A percentile compares a stretch with the other conserved stretches of the same genome.
Conservation (phyloP, 176 grass and related monocot genomes). For the Oryza brachyantha region DNA sequence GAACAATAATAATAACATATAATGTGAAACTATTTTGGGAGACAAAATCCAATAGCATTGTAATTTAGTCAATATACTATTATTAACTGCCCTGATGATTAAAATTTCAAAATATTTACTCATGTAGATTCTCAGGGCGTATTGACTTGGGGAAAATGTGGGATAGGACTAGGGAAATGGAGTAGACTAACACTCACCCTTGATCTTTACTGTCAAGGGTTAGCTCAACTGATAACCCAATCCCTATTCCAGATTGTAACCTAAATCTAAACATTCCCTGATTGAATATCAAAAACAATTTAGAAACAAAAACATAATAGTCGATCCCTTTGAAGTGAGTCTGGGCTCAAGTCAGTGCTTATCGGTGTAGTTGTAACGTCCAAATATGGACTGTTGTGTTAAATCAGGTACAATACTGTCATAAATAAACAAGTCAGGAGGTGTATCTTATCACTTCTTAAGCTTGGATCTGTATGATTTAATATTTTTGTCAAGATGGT, state of each 20-base stretch:
- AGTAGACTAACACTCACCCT: background rate
- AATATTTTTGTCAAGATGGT: background rate
- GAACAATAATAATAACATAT: background rate
- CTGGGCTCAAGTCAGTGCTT: background rate
- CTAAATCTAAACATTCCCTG: background rate
- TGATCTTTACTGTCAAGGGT: background rate
- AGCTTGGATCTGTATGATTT: constrained; percentile 12
- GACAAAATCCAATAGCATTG: background rate
- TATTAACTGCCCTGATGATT: background rate
- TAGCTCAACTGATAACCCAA: background rate
- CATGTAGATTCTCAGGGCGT: background rate
- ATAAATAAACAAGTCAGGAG: constrained; percentile 14
- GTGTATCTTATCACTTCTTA: background rate
- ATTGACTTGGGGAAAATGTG: background rate
- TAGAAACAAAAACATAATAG: constrained; percentile 1
- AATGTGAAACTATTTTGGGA: background rate
- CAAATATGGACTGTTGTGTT: background rate
- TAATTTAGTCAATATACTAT: background rate
- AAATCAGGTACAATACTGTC: background rate
- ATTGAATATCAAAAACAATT: background rate
- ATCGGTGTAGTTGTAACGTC: background rate
- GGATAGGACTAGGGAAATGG: background rate
- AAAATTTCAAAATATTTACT: background rate
- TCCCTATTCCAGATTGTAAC: background rate
- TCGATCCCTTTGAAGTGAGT: background rate